Base-by-base conservation (phyloP, 208 protist species). In the Trypanosoma congolense region DNA sequence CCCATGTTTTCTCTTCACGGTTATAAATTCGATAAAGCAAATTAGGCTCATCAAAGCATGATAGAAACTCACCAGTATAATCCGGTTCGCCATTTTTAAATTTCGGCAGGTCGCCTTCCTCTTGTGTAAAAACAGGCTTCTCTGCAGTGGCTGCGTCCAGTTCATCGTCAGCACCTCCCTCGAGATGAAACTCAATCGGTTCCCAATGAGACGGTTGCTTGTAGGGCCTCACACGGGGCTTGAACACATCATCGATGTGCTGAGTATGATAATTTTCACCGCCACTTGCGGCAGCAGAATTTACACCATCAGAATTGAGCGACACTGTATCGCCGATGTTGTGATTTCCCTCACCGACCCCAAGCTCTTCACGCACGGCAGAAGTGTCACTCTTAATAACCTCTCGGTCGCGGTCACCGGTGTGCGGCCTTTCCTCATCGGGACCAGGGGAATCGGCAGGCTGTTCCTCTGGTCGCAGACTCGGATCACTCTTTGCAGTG, bases 31-130 rank as follows among this genome's bases (percentile, higher is more conserved):
- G 83, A 64, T 85, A 90, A 42, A 90, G 63, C 36, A 90, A 46
- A 60, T 86, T 83, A n/a, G 73, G 62, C 51, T 87, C 83, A 36
- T 87, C 71, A 63, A 90, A 90, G 65, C 83, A 90, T 24, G 75
- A 83, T 54, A 79, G 66, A 41, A 76, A 62, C 47, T 84, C 77
- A 38, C 78, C 77, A 25, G 74, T 22, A 55, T 52, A 75, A 26
- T 81, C 74, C 18, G 81, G 81, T 49, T 73, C 65, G 25, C 78
- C 82, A 61, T 90, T 78, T 64, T 82, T 80, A 59, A 86, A 87
- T 25, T 35, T 47, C 31, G 50, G 43, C 28, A n/a, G 46, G 26
- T 46, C 41, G 44, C 54, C 61, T 46, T 46, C 36, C 25, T 73
- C 69, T 38, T 60, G 60, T n/a, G 76, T 73, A 41, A 65, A 75